phyloP scores from a whole-genome alignment of 164 flowering plant genomes.

The Macadamia tetraphylla region DNA sequence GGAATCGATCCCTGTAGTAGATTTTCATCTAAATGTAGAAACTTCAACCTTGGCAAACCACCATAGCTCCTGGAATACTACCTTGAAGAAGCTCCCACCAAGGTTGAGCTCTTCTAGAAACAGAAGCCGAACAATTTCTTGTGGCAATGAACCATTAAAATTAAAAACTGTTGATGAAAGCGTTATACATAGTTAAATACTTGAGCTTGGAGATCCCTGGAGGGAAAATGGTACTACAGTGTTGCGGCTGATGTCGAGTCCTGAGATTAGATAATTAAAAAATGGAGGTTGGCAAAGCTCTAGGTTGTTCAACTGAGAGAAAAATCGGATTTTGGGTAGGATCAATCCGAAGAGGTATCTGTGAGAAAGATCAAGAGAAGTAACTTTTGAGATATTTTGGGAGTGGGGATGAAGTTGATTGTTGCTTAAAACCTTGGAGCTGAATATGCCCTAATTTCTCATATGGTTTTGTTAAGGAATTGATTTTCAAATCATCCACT shows the following conservation, averaged over 20 bases:
- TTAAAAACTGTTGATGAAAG: conserved; percentile 68
- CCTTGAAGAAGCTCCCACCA: conserved; percentile 93
- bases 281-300: conserved; percentile 49
- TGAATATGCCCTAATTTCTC: too few relatives aligned
- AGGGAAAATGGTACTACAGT: conserved; percentile 61
- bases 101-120: conserved; percentile 64
- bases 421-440: too few relatives aligned
- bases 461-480: too few relatives aligned
- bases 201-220: conserved; percentile 53
- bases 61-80: conserved; percentile 55
- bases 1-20: conserved; percentile 53
- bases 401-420: too few relatives aligned
- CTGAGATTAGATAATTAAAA: conserved; percentile 46
- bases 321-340: conserved; percentile 37
- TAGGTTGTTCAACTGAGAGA: conserved; percentile 41
- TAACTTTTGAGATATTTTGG: conserved; percentile 28
- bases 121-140: conserved; percentile 37
- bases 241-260: conserved; percentile 73
- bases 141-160: conserved; percentile 62
- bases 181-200: conserved; percentile 42
- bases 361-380: conserved; percentile 60
- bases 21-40: conserved; percentile 66
- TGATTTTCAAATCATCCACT: too few relatives aligned
- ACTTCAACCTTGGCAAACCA: conserved; percentile 38
- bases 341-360: conserved; percentile 73